A percentile compares a stretch with the other conserved stretches of the same genome.
Evolutionary conservation across 495 filamentous ascomycete genomes (phyloP).

Genomic region (Trypethelium eluteriae): DNA sequence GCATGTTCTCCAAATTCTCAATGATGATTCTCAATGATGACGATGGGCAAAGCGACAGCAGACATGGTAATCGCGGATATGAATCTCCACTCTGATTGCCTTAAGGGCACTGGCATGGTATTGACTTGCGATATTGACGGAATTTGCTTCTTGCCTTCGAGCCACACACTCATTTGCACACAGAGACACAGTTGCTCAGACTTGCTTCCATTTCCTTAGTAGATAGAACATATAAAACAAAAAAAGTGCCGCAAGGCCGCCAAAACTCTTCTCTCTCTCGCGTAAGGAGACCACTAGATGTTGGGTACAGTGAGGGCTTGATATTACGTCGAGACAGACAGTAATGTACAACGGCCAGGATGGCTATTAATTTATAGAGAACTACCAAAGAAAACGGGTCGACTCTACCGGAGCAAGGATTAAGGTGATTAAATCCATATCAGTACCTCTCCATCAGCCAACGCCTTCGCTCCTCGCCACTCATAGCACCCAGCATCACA

Average conservation of each 20-base stretch:
- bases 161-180: neutral
- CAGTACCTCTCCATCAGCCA: constrained; percentile 38
- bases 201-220: neutral
- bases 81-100: neutral
- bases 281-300: neutral
- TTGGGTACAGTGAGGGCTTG: no score
- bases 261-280: neutral
- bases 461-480: constrained; percentile 25
- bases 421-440: neutral
- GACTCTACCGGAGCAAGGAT: no score
- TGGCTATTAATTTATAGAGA: no score
- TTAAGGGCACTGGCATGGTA: neutral
- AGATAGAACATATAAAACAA: neutral
- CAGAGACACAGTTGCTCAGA: neutral
- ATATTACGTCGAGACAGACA: no score
- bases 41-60: neutral
- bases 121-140: neutral
- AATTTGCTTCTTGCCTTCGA: neutral
- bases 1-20: no score
- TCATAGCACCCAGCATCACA: constrained; percentile 34
- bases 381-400: no score
- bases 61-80: neutral
- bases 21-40: neutral
- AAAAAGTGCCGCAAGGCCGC: neutral
- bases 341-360: no score